phyloP scores from a whole-genome alignment of 2,329 filamentous ascomycete genomes.

The Neocatenulostroma microsporum region DNA sequence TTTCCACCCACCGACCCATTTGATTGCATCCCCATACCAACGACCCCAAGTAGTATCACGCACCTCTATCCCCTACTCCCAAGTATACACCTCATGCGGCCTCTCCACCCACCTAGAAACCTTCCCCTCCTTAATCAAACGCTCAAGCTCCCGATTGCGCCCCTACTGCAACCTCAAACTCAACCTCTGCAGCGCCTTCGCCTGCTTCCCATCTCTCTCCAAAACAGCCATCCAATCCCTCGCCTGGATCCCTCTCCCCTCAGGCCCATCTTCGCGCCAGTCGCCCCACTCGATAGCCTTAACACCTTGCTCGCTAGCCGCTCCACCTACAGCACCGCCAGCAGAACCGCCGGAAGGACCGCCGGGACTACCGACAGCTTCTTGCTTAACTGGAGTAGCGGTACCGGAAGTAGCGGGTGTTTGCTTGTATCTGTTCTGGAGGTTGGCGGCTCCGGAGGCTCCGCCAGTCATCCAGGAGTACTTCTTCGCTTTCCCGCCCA shows the following conservation, averaged over 20 bases:
- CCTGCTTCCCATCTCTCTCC: conserved; percentile 67
- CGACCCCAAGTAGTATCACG: no score
- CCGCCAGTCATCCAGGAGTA: conserved; percentile 67
- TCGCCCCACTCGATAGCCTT: conserved; percentile 29
- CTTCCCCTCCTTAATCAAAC: no score
- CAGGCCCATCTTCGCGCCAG: conserved; percentile 62
- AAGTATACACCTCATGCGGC: no score
- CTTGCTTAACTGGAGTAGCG: conserved; percentile 17
- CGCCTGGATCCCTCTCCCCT: conserved; percentile 71
- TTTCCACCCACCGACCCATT: no score
- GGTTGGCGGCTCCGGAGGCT: conserved; percentile 45
- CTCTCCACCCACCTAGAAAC: no score
- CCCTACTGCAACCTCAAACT: conserved; percentile 13
- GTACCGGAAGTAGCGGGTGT: conserved; percentile 17
- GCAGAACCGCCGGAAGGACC: conserved; percentile 2
- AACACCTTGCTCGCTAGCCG: not conserved
- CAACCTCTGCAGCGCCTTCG: conserved; percentile 53
- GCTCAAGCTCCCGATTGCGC: no score
- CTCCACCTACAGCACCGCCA: not conserved
- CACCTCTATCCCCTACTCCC: no score
- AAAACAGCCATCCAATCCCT: conserved; percentile 74
- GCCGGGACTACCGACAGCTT: conserved; percentile 3
- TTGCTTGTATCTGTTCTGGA: conserved; percentile 39
- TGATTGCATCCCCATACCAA: no score
- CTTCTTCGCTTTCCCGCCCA: conserved; percentile 57